phyloP scores from a whole-genome alignment of 169 alveolate species.

The Neospora caninum region DNA sequence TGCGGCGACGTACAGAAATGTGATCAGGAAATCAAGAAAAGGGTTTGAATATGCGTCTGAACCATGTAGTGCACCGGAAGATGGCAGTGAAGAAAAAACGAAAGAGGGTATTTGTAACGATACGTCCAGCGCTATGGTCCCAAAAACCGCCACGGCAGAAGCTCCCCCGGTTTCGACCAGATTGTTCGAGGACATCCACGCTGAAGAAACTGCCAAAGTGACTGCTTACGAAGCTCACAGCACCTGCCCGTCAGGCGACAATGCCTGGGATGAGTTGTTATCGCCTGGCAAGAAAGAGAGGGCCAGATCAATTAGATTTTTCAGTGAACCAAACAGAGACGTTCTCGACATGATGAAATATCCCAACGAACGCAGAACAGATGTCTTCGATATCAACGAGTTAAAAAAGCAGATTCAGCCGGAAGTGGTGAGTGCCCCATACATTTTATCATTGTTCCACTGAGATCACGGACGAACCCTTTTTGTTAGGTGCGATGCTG shows the following conservation, averaged over 20 bases:
- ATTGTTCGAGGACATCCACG: too few species aligned
- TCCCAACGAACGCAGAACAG: background rate
- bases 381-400: background rate
- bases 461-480: background rate
- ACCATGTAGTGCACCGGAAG: background rate
- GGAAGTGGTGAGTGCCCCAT: background rate
- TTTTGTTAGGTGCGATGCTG: background rate
- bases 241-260: background rate
- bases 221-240: background rate
- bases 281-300: background rate
- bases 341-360: background rate
- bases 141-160: too few species aligned
- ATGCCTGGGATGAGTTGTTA: background rate
- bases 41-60: background rate
- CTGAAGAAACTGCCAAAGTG: too few species aligned
- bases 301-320: background rate
- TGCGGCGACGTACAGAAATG: background rate
- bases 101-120: too few species aligned
- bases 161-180: too few species aligned
- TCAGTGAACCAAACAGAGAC: background rate
- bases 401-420: slow-evolving; percentile 12
- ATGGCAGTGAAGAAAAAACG: background rate
- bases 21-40: background rate
- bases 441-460: background rate
- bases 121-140: too few species aligned